A percentile compares a stretch with the other conserved stretches of the same genome.
These are phyloP conservation scores for Komagataella pseudopastoris DNA, from an alignment of 805 yeast genomes.

Conservation along the genomic window DNA sequence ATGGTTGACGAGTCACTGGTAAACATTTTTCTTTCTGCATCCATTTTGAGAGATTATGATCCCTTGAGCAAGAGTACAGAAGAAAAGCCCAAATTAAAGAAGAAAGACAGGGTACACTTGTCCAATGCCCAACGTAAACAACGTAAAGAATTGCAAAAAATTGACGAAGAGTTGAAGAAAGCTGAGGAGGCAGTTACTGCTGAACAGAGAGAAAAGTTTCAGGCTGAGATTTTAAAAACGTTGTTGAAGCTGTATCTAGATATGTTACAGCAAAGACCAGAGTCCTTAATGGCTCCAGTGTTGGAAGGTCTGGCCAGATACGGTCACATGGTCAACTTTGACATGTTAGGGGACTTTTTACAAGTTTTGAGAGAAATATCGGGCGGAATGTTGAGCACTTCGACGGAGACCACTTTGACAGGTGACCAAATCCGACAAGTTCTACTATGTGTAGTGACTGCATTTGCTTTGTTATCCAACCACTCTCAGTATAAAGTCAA, in stretches of 20 bases:
- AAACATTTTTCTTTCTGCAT: slow-evolving; percentile 56
- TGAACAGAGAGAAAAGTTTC: slow-evolving; percentile 76
- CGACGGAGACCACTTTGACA: slow-evolving; percentile 18
- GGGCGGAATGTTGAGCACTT: background rate
- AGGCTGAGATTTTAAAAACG: slow-evolving; percentile 69
- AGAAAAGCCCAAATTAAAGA: slow-evolving; percentile 40
- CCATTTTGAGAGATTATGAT: slow-evolving; percentile 56
- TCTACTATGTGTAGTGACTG: slow-evolving; percentile 74
- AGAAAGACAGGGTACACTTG: slow-evolving; percentile 82
- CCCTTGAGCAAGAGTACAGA: slow-evolving; percentile 43
- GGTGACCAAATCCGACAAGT: slow-evolving; percentile 57
- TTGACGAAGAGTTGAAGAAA: slow-evolving; percentile 76
- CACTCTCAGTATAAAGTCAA: slow-evolving; percentile 61
- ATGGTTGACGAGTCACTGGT: slow-evolving; percentile 76
- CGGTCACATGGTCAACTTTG: slow-evolving; percentile 89
- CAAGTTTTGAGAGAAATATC: slow-evolving; percentile 74
- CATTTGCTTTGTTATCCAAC: slow-evolving; percentile 73
- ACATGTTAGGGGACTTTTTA: slow-evolving; percentile 82
- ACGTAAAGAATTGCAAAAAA: slow-evolving; percentile 72
- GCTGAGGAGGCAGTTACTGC: slow-evolving; percentile 84
- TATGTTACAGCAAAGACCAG: slow-evolving; percentile 49
- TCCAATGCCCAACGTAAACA: slow-evolving; percentile 85
- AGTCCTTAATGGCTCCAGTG: slow-evolving; percentile 68
- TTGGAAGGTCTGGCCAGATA: slow-evolving; percentile 84
- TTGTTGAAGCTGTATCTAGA: slow-evolving; percentile 66